Evolutionary conservation across 495 filamentous ascomycete species (phyloP).

Genomic region (Neurospora sp.): DNA sequence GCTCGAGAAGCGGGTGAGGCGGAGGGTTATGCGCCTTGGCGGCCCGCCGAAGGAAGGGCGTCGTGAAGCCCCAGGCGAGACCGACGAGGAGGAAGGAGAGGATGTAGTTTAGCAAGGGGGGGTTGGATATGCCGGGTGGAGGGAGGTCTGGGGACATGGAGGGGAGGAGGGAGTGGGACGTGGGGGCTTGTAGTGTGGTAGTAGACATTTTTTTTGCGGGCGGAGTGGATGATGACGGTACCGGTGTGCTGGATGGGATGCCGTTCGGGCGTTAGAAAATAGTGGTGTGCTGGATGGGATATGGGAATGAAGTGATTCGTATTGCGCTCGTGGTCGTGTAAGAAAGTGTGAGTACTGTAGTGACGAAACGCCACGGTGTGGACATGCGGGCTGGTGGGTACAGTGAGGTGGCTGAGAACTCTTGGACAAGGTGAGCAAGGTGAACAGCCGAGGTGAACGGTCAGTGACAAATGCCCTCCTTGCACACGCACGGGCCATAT

Average conservation of each 20-base stretch:
- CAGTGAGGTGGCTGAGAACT: neutral
- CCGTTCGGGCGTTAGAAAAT: neutral
- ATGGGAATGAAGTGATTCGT: neutral
- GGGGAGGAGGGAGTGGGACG: neutral
- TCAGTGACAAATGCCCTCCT: neutral
- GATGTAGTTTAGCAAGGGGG: slow-evolving; percentile 63
- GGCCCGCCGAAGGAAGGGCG: slow-evolving; percentile 64
- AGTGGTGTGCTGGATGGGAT: neutral
- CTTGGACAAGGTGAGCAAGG: neutral
- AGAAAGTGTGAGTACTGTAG: neutral
- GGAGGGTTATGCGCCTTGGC: slow-evolving; percentile 47
- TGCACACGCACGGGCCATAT: neutral
- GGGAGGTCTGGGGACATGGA: neutral
- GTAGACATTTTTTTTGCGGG: too few species aligned
- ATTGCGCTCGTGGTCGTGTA: neutral
- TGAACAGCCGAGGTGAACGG: neutral
- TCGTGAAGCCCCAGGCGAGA: slow-evolving; percentile 71
- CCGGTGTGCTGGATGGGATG: neutral
- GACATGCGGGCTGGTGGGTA: neutral
- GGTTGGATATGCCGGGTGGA: slow-evolving; percentile 20
- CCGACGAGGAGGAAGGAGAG: slow-evolving; percentile 87
- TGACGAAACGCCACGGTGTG: neutral
- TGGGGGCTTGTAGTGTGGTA: neutral
- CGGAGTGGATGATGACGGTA: neutral
- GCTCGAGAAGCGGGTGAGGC: slow-evolving; percentile 38